A percentile compares a stretch with the other conserved stretches of the same genome.
These are phyloP conservation scores for Chrysosporium keratinophilum DNA, from an alignment of 2,329 filamentous ascomycete genomes.

Conservation along the genomic window DNA sequence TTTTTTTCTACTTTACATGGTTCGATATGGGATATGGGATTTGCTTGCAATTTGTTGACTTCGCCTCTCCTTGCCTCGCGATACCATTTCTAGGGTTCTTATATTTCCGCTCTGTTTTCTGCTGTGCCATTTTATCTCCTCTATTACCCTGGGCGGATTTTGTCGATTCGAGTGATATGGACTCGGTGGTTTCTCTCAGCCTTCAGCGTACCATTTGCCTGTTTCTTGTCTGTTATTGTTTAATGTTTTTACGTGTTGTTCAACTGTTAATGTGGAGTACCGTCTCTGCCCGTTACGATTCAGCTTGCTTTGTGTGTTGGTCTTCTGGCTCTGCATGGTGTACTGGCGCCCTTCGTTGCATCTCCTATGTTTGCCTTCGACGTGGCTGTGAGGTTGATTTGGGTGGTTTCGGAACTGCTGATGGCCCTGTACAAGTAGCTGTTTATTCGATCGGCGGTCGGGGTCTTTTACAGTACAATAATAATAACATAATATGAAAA, in stretches of 20 bases:
- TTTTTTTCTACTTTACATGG: not conserved
- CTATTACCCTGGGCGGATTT: not conserved
- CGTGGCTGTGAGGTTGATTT: not conserved
- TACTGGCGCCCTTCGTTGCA: not conserved
- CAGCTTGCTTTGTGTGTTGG: no score
- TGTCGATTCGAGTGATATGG: not conserved
- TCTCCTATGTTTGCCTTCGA: not conserved
- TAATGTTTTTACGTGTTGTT: no score
- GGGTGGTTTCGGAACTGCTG: not conserved
- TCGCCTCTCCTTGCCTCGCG: not conserved
- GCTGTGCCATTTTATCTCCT: not conserved
- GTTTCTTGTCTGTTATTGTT: not conserved
- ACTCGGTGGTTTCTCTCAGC: not conserved
- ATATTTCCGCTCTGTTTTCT: slow-evolving; percentile 2
- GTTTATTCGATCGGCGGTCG: not conserved
- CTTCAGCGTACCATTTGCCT: not conserved
- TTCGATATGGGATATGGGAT: not conserved
- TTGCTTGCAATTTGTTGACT: not conserved
- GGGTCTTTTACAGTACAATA: not conserved
- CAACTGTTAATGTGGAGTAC: not conserved
- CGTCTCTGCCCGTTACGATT: no score
- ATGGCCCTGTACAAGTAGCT: not conserved
- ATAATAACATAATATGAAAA: no score
- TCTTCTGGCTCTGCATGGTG: no score
- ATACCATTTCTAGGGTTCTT: not conserved